Evolutionary conservation across 2,329 filamentous ascomycete species (phyloP).

Genomic region (Didymella glomerata): DNA sequence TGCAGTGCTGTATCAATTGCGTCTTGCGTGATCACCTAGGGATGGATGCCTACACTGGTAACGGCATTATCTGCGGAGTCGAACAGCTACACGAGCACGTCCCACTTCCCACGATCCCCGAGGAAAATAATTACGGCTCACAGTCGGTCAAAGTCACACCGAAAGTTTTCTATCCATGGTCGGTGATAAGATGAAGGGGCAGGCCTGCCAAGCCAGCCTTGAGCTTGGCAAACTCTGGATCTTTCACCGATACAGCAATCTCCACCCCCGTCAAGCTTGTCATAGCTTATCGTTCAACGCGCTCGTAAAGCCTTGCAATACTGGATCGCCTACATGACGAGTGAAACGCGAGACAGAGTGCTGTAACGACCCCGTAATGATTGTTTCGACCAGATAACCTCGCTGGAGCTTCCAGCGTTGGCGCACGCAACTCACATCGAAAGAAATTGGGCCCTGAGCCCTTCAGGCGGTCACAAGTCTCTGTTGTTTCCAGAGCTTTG

Average conservation of each 20-base stretch:
- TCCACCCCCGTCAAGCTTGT: slow-evolving; percentile 14
- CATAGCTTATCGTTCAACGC: slow-evolving; percentile 4
- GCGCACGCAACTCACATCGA: not conserved
- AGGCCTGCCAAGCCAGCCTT: slow-evolving; percentile 6
- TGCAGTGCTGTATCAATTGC: not conserved
- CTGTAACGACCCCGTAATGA: not conserved
- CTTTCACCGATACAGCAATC: slow-evolving; percentile 6
- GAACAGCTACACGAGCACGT: not conserved
- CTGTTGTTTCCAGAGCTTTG: not conserved
- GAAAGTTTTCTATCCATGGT: not conserved
- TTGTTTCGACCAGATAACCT: not conserved
- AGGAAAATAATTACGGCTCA: not conserved
- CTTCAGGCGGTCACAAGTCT: not conserved
- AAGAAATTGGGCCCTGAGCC: not conserved
- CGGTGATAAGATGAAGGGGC: slow-evolving; percentile 13
- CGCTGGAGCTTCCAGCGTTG: too few species aligned
- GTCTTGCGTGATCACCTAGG: not conserved
- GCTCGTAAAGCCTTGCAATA: not conserved
- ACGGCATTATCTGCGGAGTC: not conserved
- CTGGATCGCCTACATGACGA: not conserved
- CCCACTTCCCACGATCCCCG: not conserved
- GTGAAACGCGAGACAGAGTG: not conserved
- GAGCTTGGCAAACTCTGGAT: slow-evolving; percentile 13
- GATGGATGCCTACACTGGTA: not conserved
- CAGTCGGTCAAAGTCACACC: not conserved